phyloP scores from a whole-genome alignment of 768 basidiomycete species.

The Sarcomyxa edulis region DNA sequence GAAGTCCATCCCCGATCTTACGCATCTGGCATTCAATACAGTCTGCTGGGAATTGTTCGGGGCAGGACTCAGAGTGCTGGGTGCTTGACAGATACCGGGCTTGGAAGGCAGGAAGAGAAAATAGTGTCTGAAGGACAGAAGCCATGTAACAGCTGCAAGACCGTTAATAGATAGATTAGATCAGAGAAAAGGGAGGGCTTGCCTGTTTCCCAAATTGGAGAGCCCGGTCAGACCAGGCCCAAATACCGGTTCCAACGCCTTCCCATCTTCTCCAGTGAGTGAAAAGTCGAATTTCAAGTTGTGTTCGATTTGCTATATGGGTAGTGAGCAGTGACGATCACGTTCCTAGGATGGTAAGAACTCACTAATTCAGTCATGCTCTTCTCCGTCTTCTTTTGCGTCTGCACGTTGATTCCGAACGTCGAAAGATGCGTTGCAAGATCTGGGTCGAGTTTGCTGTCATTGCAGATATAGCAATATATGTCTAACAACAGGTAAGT shows the following conservation, averaged over 20 bases:
- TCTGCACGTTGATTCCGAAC: slow-evolving; percentile 85
- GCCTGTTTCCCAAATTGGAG: slow-evolving; percentile 88
- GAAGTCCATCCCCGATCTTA: slow-evolving; percentile 87
- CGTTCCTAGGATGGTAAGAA: background rate
- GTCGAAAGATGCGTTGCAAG: slow-evolving; percentile 65
- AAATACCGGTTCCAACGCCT: slow-evolving; percentile 82
- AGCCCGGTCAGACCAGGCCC: slow-evolving; percentile 89
- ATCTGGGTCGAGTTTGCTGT: slow-evolving; percentile 73
- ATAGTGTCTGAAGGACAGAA: slow-evolving; percentile 82
- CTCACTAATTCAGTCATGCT: slow-evolving; percentile 91
- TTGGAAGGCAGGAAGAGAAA: slow-evolving; percentile 76
- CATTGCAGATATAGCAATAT: slow-evolving; percentile 91
- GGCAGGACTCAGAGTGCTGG: slow-evolving; percentile 58
- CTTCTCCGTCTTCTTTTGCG: slow-evolving; percentile 89
- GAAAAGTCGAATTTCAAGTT: slow-evolving; percentile 95
- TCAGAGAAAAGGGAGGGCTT: background rate
- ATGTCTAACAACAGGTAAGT: slow-evolving; percentile 55
- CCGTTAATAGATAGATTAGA: background rate
- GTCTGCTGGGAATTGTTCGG: slow-evolving; percentile 63
- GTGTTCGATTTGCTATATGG: slow-evolving; percentile 88
- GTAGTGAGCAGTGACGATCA: background rate
- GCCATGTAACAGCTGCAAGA: slow-evolving; percentile 89
- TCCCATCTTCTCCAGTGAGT: slow-evolving; percentile 80
- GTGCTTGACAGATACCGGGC: slow-evolving; percentile 48
- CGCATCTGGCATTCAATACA: slow-evolving; percentile 95